Conservation (phyloP, 805 yeast species). For the Saccharomyces kudriavzevii region DNA sequence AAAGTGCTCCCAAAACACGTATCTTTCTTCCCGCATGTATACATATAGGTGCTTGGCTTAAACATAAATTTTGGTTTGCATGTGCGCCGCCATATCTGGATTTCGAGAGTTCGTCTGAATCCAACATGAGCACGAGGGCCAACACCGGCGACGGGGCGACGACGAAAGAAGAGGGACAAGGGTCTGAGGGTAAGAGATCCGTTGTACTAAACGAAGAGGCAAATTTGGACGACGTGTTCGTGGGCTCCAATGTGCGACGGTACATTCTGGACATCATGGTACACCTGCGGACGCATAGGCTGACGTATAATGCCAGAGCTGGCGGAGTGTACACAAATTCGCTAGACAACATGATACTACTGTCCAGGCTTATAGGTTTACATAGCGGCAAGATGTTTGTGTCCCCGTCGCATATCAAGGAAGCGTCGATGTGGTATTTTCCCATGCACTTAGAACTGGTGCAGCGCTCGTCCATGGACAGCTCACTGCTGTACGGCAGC, state of each 20-base stretch:
- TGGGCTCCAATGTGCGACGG: slow-evolving; percentile 17
- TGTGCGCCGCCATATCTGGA: slow-evolving; percentile 9
- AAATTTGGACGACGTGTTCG: not conserved
- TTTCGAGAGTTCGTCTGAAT: not conserved
- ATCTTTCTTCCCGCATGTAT: slow-evolving; percentile 6
- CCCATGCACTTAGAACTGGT: slow-evolving; percentile 48
- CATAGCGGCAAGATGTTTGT: slow-evolving; percentile 34
- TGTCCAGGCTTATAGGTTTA: slow-evolving; percentile 37
- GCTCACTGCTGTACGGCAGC: slow-evolving; percentile 25
- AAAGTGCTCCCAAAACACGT: not conserved
- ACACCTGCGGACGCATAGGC: slow-evolving; percentile 47
- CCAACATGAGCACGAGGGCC: not conserved
- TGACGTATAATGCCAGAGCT: slow-evolving; percentile 33
- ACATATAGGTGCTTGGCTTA: slow-evolving; percentile 22
- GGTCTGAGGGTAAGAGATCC: not conserved
- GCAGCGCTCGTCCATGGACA: slow-evolving; percentile 29
- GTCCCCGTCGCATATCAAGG: slow-evolving; percentile 44
- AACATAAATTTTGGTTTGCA: slow-evolving; percentile 37
- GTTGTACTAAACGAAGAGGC: not conserved
- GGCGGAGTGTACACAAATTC: slow-evolving; percentile 47
- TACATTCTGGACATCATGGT: slow-evolving; percentile 54
- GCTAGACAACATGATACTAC: slow-evolving; percentile 35
- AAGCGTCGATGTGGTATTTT: slow-evolving; percentile 40
- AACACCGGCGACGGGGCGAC: not conserved
- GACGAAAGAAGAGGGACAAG: not conserved